Base-by-base conservation (phyloP, 345 rosid genomes). In the Odontarrhena argentea region DNA sequence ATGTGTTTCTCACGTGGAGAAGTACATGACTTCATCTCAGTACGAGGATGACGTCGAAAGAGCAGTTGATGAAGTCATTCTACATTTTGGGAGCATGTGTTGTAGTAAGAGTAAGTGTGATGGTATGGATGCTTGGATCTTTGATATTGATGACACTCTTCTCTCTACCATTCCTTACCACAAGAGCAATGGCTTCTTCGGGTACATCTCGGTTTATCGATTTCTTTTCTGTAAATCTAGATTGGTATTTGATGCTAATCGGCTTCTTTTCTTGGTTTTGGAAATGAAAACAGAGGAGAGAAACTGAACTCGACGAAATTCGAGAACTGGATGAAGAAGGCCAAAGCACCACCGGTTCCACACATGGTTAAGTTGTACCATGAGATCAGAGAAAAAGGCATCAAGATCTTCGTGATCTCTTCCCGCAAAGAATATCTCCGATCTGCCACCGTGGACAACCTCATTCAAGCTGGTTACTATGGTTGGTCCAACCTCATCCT, bases 371-470 rank as follows among this genome's bases (percentile, higher is more conserved):
- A 61, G 53, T 70, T 92, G 40, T 92, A 75, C 86, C 80, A 85
- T 10, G 86, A 77, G 58, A 74, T 89, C 28, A 92, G 76, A 69
- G 78, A 79, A 12, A 84, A 36, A 77, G 96, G 98, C 12, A 34
- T 84, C 47, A 88, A 89, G 76, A 84, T 89, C 68, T 83, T 87
- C 68, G 70, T 89, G n/a, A 67, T 92, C 70, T 92, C 98, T 55
- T 84, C 96, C 26, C 83, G 96, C 62, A 82, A 74, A 63, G 92
- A 92, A 57, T 53, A 76, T 43, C 82, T 89, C 32, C 75, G 98
- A 79, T 83, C 92, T 50, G 66, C 88, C 64, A 92, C 98, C 2
- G 89, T 86, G 0, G 88, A 87, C 51, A 89, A 92, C 73, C 98
- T 89, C 44, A 83, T 92, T 66, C 68, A 78, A 12, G 95, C 68